Evolutionary conservation across 2,329 filamentous ascomycete genomes (phyloP).

Genomic region (Botrytis pseudocinerea): DNA sequence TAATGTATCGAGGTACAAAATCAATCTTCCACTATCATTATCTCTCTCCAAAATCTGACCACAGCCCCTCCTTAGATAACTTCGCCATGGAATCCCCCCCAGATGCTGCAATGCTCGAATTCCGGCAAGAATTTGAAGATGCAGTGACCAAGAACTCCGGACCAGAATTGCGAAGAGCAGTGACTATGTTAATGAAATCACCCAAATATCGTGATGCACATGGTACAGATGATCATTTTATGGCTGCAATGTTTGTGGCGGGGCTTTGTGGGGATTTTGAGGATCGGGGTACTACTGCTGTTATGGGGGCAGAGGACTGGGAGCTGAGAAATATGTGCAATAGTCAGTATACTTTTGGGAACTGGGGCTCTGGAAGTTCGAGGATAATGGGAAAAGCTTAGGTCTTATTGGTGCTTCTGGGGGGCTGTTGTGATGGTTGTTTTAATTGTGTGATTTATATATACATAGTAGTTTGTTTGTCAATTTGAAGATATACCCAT

Average conservation of each 20-base stretch:
- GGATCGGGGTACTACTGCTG: not conserved
- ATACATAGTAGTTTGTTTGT: not conserved
- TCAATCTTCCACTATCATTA: not conserved
- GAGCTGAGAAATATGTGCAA: not conserved
- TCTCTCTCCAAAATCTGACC: not conserved
- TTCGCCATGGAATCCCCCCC: not conserved
- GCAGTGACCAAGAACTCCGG: not conserved
- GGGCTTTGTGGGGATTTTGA: not conserved
- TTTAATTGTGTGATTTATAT: not conserved
- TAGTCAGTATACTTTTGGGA: not conserved
- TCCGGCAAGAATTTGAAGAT: not conserved
- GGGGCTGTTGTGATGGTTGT: not conserved
- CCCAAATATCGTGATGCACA: not conserved
- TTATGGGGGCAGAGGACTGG: not conserved
- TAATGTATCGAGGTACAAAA: conserved; percentile 41
- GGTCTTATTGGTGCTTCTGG: not conserved
- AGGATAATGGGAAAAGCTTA: not conserved
- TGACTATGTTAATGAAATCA: not conserved
- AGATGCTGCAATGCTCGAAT: not conserved
- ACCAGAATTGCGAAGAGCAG: not conserved
- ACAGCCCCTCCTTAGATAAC: not conserved
- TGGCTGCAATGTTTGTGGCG: not conserved
- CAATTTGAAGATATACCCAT: not conserved
- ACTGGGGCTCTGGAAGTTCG: not conserved
- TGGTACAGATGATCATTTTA: not conserved